Percentiles rank a stretch among this genome's conserved stretches.
Evolutionary conservation across 176 grass and related monocot genomes (phyloP).

Genomic region (Juncus effusus): DNA sequence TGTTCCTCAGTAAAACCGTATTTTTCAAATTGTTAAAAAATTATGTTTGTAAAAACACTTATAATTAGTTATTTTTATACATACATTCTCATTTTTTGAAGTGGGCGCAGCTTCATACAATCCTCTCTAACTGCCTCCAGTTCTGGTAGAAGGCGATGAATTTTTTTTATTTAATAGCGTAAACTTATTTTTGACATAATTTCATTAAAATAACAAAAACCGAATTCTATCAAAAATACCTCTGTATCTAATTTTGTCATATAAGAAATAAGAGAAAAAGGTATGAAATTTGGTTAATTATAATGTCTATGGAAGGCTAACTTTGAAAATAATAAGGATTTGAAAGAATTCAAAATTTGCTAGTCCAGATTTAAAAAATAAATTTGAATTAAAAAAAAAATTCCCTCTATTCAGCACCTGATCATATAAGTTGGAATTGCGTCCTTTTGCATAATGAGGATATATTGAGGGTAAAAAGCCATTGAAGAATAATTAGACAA

Average conservation of each 20-base stretch:
- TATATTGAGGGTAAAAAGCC: no score
- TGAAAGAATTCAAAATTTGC: neutral
- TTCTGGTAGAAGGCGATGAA: conserved; percentile 76
- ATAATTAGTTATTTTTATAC: conserved; percentile 6
- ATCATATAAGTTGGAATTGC: conserved; percentile 20
- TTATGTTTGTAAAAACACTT: conserved; percentile 10
- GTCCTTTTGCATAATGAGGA: no score
- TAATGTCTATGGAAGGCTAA: no score
- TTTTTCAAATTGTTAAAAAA: conserved; percentile 8
- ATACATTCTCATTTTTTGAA: conserved; percentile 86
- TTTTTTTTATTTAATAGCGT: conserved; percentile 32
- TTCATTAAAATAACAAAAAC: conserved; percentile 5
- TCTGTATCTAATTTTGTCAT: conserved; percentile 10
- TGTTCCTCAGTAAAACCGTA: no score
- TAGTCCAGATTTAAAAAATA: conserved; percentile 16
- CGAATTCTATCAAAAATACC: conserved; percentile 17
- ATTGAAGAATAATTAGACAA: no score
- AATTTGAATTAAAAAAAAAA: no score
- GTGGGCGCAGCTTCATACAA: conserved; percentile 59
- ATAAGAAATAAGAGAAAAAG: conserved; percentile 10
- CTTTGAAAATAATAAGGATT: no score
- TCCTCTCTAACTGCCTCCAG: conserved; percentile 82
- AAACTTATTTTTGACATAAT: conserved; percentile 3
- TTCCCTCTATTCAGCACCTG: conserved; percentile 50
- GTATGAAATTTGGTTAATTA: neutral